Conservation (phyloP, 257 asterid species). For the Orobanche coerulescens region DNA sequence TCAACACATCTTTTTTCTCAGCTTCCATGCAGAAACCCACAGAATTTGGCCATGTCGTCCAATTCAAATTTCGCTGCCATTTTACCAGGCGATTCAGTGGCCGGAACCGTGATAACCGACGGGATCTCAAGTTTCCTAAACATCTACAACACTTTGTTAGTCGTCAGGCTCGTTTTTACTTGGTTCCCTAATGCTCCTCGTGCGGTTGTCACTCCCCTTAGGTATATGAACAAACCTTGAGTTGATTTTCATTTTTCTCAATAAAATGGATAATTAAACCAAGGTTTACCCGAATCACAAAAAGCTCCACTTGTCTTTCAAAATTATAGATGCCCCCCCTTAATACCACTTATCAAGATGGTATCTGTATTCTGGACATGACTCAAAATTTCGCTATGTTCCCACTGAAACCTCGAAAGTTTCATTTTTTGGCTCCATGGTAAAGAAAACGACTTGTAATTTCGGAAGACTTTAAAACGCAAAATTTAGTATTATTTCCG, state of each 20-base stretch:
- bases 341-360: no score
- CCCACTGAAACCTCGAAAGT: no score
- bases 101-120: conserved; percentile 64
- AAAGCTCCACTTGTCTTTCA: no score
- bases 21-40: conserved; percentile 38
- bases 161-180: conserved; percentile 76
- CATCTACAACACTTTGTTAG: conserved; percentile 70
- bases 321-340: no score
- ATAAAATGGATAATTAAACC: no score
- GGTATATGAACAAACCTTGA: conserved; percentile 34
- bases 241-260: not conserved
- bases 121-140: conserved; percentile 70
- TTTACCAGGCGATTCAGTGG: conserved; percentile 80
- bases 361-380: no score
- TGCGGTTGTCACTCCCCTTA: conserved; percentile 70
- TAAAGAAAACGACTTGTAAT: no score
- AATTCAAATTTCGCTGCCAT: conserved; percentile 68
- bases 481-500: no score
- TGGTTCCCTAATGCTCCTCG: conserved; percentile 97
- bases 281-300: no score
- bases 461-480: no score
- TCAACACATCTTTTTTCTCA: conserved; percentile 21
- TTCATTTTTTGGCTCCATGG: no score
- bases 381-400: no score
- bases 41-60: conserved; percentile 25